These are phyloP conservation scores for Pythium brassicae DNA, from an alignment of 352 stramenopile species.

Conservation along the genomic window DNA sequence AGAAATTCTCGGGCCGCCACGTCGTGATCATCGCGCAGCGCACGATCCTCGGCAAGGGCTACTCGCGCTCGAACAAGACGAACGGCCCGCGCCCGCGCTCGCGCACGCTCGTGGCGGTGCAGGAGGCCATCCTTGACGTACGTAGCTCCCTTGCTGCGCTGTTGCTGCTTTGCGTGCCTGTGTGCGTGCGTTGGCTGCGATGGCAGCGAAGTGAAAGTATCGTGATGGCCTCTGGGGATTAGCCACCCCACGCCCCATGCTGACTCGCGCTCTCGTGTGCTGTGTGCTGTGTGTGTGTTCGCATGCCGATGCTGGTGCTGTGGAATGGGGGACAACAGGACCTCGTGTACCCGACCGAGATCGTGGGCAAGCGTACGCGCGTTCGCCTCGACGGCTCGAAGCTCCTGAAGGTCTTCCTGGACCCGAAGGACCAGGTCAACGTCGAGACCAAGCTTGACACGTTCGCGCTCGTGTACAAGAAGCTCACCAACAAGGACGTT, in stretches of 20 bases:
- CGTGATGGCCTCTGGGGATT: slow-evolving; percentile 88
- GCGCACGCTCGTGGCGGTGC: slow-evolving; percentile 97
- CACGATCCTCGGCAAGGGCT: slow-evolving; percentile 98
- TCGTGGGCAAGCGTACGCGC: slow-evolving; percentile 98
- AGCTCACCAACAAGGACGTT: slow-evolving; percentile 99
- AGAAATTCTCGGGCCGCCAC: slow-evolving; percentile 99
- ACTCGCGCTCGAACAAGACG: slow-evolving; percentile 93
- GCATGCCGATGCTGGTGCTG: too few relatives aligned
- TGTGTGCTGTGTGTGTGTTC: slow-evolving; percentile 12
- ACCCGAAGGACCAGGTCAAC: slow-evolving; percentile 98
- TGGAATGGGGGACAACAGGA: too few relatives aligned
- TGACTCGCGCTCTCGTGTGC: slow-evolving; percentile 31
- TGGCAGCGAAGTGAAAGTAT: slow-evolving; percentile 34
- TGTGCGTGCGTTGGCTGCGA: not conserved
- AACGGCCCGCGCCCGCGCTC: slow-evolving; percentile 93
- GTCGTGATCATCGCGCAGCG: slow-evolving; percentile 99
- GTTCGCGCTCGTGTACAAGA: slow-evolving; percentile 99
- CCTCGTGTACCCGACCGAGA: slow-evolving; percentile 99
- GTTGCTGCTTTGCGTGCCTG: not conserved
- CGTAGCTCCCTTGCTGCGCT: slow-evolving; percentile 20
- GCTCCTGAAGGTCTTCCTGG: slow-evolving; percentile 98
- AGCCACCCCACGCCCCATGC: slow-evolving; percentile 87
- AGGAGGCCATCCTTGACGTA: slow-evolving; percentile 99
- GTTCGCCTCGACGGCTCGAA: slow-evolving; percentile 97
- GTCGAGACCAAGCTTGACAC: slow-evolving; percentile 99